These are phyloP conservation scores for Pyrenophora teres DNA, from an alignment of 2,329 filamentous ascomycete species.

Conservation along the genomic window DNA sequence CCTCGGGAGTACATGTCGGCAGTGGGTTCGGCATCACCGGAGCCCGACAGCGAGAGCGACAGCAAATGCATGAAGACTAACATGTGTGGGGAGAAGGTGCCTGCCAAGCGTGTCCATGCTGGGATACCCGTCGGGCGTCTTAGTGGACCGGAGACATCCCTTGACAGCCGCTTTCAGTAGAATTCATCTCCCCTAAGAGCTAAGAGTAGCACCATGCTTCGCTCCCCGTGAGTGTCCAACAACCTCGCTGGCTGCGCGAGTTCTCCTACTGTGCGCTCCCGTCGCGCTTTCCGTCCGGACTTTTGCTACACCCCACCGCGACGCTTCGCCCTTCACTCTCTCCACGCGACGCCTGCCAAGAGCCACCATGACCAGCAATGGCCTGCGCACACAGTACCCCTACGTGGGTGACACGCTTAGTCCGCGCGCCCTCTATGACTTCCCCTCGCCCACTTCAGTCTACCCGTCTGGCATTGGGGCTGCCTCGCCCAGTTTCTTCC, in stretches of 20 bases:
- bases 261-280: constrained; percentile 29
- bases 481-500: constrained; percentile 42
- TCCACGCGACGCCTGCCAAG: constrained; percentile 11
- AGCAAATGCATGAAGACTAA: neutral
- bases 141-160: constrained; percentile 12
- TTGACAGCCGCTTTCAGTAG: constrained; percentile 8
- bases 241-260: constrained; percentile 32
- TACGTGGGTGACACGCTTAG: constrained; percentile 40
- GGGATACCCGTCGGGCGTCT: constrained; percentile 4
- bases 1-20: too few species aligned
- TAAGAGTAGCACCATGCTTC: constrained; percentile 22
- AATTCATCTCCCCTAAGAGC: constrained; percentile 15
- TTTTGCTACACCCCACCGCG: constrained; percentile 28
- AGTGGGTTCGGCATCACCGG: neutral
- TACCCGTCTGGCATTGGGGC: constrained; percentile 43
- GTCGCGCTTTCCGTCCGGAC: constrained; percentile 28
- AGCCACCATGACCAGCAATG: constrained; percentile 40
- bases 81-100: constrained; percentile 11
- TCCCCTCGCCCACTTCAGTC: constrained; percentile 46
- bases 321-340: constrained; percentile 9
- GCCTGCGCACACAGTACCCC: constrained; percentile 43
- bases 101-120: constrained; percentile 15
- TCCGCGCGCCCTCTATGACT: constrained; percentile 42
- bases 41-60: neutral
- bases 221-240: constrained; percentile 35